These are phyloP conservation scores for Chaetomium globosum DNA, from an alignment of 2,329 filamentous ascomycete genomes.

Conservation along the genomic window DNA sequence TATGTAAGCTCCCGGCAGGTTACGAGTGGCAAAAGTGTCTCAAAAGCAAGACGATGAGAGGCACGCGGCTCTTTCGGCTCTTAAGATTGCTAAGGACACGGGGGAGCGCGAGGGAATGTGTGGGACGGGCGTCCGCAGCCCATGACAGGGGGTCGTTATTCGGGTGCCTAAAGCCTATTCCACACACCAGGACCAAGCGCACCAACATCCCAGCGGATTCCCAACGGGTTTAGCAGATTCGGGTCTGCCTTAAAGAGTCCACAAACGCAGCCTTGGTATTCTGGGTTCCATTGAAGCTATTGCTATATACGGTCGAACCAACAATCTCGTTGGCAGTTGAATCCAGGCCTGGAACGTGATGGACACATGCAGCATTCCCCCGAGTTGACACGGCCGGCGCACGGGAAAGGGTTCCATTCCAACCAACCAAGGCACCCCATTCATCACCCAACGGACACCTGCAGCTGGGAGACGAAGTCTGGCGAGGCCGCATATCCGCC, in stretches of 20 bases:
- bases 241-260: neutral
- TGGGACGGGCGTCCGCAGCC: constrained; percentile 5
- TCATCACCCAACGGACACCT: constrained; percentile 9
- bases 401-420: constrained; percentile 10
- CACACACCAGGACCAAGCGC: constrained; percentile 2
- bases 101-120: neutral
- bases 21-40: neutral
- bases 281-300: neutral
- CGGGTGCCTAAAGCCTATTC: constrained; percentile 26
- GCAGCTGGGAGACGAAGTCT: constrained; percentile 3
- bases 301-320: neutral
- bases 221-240: constrained; percentile 7
- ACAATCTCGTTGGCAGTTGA: neutral
- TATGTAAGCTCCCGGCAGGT: neutral
- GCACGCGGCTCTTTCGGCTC: constrained; percentile 7
- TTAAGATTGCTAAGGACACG: neutral
- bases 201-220: constrained; percentile 15
- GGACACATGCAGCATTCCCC: constrained; percentile 14
- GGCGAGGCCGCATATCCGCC: constrained; percentile 1
- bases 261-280: neutral
- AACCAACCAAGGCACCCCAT: neutral
- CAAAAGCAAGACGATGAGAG: neutral
- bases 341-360: constrained; percentile 16
- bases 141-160: constrained; percentile 22
- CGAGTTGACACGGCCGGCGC: constrained; percentile 12